Evolutionary conservation across 2,329 filamentous ascomycete species (phyloP), one percentile per base, ranked within the genome.

Genomic region (Talaromyces rugulosus): DNA sequence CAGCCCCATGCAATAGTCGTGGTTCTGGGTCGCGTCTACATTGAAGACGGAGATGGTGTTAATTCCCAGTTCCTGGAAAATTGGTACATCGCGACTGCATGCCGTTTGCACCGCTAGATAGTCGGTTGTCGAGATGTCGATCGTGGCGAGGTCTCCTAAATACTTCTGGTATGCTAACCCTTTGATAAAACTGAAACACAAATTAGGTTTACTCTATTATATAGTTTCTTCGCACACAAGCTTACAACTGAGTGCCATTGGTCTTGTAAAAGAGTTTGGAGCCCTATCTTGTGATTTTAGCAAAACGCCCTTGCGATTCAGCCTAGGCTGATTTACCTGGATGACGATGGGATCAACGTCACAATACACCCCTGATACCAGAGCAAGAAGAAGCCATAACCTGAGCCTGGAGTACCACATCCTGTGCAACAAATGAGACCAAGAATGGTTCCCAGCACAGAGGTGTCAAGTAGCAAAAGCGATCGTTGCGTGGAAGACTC

Each of bases 21-120:
- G 93, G 79, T 96, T 83, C 67, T 83, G 77, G 7, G 82, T 85
- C 28, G 92, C 89, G 78, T 97, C 85, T 72, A 97, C 87, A 71
- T 92, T 91, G 76, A 97, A 97, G 56, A 94, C 92, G 76, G 94
- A 92, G 76, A 98, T 94, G 69, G 87, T 87, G 81, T 98, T 98
- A 77, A 92, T 96, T 65, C 87, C 83, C 64, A 96, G 85, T 75
- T 91, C 82, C 74, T 85, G 75, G 67, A 98, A 83, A 67, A 89
- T 84, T 54, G 91, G 91, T 52, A 98, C 84, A 75, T 98, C 94
- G 68, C 92, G 90, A 74, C 84, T 84, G 84, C 94, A 97, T 66
- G 80, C 76, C 30, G 80, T 77, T 60, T 78, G 78, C 73, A 96
- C 86, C 67, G 91, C 83, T 42, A 98, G 85, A 63, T 93, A 93